phyloP scores from a whole-genome alignment of 2,329 filamentous ascomycete species.

The Zymoseptoria tritici region DNA sequence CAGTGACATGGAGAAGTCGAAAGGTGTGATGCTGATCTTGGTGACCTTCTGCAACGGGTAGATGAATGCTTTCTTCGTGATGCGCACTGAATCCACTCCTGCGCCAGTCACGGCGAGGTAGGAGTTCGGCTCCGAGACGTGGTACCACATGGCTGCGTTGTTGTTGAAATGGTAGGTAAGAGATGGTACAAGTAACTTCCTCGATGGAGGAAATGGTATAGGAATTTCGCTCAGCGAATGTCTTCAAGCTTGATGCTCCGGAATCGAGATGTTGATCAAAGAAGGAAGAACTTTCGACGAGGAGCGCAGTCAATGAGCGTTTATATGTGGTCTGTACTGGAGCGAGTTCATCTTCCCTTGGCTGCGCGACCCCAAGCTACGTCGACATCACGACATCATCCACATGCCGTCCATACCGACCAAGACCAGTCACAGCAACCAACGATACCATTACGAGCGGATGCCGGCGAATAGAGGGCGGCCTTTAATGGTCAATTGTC shows the following conservation, averaged over 20 bases:
- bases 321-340: background rate
- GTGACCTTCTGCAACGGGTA: slow-evolving; percentile 58
- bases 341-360: background rate
- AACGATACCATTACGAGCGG: background rate
- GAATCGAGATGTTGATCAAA: background rate
- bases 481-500: background rate
- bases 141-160: slow-evolving; percentile 30
- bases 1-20: slow-evolving; percentile 74
- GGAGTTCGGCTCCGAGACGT: slow-evolving; percentile 66
- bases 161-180: background rate
- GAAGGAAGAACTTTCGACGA: background rate
- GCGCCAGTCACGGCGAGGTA: slow-evolving; percentile 71
- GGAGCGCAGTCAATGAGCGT: background rate
- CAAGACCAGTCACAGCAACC: background rate
- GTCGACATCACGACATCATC: background rate
- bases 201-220: background rate
- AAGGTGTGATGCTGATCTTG: slow-evolving; percentile 43
- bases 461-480: background rate
- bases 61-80: slow-evolving; percentile 70
- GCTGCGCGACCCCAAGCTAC: background rate
- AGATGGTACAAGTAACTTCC: background rate
- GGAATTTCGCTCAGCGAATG: background rate
- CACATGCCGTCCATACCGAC: background rate
- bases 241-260: background rate
- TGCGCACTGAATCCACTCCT: slow-evolving; percentile 64